These are phyloP conservation scores for Carallia pectinifolia DNA, from an alignment of 345 rosid species.

Conservation along the genomic window DNA sequence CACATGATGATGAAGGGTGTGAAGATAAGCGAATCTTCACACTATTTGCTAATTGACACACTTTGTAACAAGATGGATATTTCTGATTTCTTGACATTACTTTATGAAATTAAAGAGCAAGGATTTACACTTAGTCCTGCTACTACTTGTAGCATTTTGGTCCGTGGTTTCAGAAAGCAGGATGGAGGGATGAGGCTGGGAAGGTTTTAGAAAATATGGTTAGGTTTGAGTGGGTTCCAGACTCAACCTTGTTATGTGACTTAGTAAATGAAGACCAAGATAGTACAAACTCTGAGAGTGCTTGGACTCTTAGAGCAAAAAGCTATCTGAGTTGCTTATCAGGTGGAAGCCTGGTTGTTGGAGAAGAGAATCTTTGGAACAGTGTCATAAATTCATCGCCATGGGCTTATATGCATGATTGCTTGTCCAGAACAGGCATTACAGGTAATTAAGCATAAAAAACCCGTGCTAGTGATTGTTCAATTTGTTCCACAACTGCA, in stretches of 20 bases:
- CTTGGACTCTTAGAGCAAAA: constrained; percentile 27
- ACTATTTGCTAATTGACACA: constrained; percentile 28
- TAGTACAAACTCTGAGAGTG: constrained; percentile 11
- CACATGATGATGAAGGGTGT: constrained; percentile 44
- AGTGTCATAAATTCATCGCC: not conserved
- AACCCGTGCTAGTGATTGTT: too few species aligned
- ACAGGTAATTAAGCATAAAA: too few species aligned
- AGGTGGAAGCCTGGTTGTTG: constrained; percentile 17
- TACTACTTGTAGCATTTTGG: constrained; percentile 49
- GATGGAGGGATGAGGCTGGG: constrained; percentile 46
- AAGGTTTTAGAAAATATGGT: constrained; percentile 49
- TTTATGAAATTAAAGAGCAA: constrained; percentile 38
- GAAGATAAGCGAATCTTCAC: constrained; percentile 26
- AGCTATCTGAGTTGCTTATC: constrained; percentile 14
- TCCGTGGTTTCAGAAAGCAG: constrained; percentile 43
- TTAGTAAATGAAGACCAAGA: constrained; percentile 21
- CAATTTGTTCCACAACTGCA: too few species aligned
- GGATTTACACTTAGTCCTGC: constrained; percentile 45
- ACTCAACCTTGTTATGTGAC: constrained; percentile 36
- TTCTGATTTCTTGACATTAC: constrained; percentile 22
- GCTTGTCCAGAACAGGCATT: not conserved
- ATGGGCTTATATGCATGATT: not conserved
- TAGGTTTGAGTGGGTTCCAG: constrained; percentile 48
- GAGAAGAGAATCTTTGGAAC: constrained; percentile 5
- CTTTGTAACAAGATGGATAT: constrained; percentile 23